phyloP scores from a whole-genome alignment of 192 early-diverging fungal genomes.

The Entomortierella parvispora region DNA sequence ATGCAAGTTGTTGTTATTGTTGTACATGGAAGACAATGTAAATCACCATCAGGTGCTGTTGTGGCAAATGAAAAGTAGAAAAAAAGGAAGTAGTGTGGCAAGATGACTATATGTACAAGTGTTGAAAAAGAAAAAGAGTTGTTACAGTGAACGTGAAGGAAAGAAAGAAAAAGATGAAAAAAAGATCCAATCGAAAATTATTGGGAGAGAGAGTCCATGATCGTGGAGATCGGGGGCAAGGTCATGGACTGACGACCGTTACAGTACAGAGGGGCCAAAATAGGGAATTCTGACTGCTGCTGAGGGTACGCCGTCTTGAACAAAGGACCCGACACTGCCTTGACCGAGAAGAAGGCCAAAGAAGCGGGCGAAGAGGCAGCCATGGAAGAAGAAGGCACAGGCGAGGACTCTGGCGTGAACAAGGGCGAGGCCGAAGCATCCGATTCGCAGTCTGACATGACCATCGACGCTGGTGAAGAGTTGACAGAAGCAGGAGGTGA shows the following conservation, averaged over 20 bases:
- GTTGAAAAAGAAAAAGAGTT: not conserved
- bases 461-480: conserved; percentile 34
- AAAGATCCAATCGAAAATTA: conserved; percentile 1
- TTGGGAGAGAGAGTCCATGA: conserved; percentile 23
- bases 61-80: not conserved
- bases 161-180: not conserved
- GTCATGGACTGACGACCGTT: conserved; percentile 10
- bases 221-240: conserved; percentile 40
- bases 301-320: not conserved
- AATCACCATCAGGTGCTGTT: not conserved
- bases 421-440: conserved; percentile 38
- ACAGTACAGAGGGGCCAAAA: not conserved
- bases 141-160: not conserved
- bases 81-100: not conserved
- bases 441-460: conserved; percentile 45
- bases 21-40: not conserved
- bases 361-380: conserved; percentile 33
- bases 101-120: conserved; percentile 8
- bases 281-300: not conserved
- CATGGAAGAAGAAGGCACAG: conserved; percentile 32
- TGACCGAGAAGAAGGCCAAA: conserved; percentile 4
- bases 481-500: conserved; percentile 23
- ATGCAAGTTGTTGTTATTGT: too few relatives aligned
- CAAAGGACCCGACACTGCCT: not conserved
- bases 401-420: conserved; percentile 62